phyloP scores from a whole-genome alignment of 1,284 basidiomycete species.

The Trichosporon ovoides region DNA sequence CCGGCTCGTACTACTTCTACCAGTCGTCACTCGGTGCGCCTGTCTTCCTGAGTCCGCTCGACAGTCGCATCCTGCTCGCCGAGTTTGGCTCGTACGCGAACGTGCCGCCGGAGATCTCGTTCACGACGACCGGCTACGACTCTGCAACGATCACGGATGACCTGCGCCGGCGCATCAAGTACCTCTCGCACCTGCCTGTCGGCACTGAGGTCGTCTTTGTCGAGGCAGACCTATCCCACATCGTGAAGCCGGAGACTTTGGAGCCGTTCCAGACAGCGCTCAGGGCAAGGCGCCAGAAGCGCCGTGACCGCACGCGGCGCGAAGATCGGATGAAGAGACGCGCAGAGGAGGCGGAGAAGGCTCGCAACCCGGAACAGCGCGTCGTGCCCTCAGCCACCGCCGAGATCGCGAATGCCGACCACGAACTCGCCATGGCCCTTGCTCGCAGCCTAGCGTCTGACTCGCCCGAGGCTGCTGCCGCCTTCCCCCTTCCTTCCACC shows the following conservation, averaged over 20 bases:
- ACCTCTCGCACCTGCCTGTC: slow-evolving; percentile 85
- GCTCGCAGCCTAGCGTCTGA: slow-evolving; percentile 5
- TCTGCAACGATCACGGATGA: slow-evolving; percentile 71
- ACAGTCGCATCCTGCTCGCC: slow-evolving; percentile 85
- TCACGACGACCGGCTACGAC: slow-evolving; percentile 71
- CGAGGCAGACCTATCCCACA: slow-evolving; percentile 72
- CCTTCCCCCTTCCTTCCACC: slow-evolving; percentile 8
- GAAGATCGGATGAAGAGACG: slow-evolving; percentile 73
- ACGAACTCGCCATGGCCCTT: slow-evolving; percentile 11
- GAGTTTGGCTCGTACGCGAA: slow-evolving; percentile 75
- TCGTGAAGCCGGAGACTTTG: slow-evolving; percentile 67
- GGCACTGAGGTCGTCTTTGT: slow-evolving; percentile 91
- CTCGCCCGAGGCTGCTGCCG: slow-evolving; percentile 5
- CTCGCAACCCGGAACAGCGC: slow-evolving; percentile 12
- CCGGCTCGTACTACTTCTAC: slow-evolving; percentile 74
- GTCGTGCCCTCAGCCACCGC: slow-evolving; percentile 11
- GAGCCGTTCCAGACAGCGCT: slow-evolving; percentile 74
- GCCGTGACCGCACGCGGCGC: slow-evolving; percentile 69
- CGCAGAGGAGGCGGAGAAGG: slow-evolving; percentile 66
- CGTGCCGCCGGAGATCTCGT: slow-evolving; percentile 75
- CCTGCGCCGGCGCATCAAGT: slow-evolving; percentile 88
- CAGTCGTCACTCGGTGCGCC: slow-evolving; percentile 88
- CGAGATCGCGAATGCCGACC: slow-evolving; percentile 1
- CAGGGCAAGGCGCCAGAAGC: slow-evolving; percentile 64
- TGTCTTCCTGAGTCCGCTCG: slow-evolving; percentile 89